Evolutionary conservation across 2,329 filamentous ascomycete species (phyloP).

Genomic region (Colletotrichum tabaci): DNA sequence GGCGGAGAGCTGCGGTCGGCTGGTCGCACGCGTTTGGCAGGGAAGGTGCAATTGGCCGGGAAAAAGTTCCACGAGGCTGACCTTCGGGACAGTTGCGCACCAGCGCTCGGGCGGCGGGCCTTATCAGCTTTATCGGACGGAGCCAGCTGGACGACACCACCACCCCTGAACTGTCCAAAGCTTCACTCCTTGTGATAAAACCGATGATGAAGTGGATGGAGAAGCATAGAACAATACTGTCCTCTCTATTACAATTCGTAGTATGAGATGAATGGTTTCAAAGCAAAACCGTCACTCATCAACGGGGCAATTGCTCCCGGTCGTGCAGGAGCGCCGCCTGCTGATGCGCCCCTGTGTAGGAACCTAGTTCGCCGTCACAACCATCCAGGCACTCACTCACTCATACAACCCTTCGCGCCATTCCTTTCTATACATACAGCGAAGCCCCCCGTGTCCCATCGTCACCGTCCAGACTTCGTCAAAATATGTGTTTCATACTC

Average conservation of each 20-base stretch:
- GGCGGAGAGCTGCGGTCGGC: conserved; percentile 23
- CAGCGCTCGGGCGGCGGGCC: conserved; percentile 30
- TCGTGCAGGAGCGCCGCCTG: conserved; percentile 20
- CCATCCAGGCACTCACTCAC: conserved; percentile 30
- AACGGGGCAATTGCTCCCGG: conserved; percentile 31
- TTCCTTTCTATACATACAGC: conserved; percentile 37
- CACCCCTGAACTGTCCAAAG: background rate
- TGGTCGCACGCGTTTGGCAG: conserved; percentile 31
- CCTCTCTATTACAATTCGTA: conserved; percentile 39
- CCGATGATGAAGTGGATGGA: background rate
- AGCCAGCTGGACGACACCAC: background rate
- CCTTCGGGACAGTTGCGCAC: conserved; percentile 26
- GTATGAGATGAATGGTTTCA: conserved; percentile 40
- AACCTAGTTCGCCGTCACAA: conserved; percentile 30
- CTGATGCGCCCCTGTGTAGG: conserved; percentile 34
- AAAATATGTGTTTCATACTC: conserved; percentile 20
- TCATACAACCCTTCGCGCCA: conserved; percentile 8
- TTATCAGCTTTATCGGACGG: conserved; percentile 39
- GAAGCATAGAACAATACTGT: conserved; percentile 24
- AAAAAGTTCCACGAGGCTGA: conserved; percentile 44
- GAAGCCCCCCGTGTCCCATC: conserved; percentile 10
- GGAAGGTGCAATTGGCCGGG: conserved; percentile 32
- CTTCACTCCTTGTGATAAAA: background rate
- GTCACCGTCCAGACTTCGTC: conserved; percentile 22
- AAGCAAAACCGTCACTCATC: conserved; percentile 38